Percentiles rank a stretch among this genome's conserved stretches.
phyloP scores from a whole-genome alignment of 257 asterid genomes.

The Orobanche coerulescens region DNA sequence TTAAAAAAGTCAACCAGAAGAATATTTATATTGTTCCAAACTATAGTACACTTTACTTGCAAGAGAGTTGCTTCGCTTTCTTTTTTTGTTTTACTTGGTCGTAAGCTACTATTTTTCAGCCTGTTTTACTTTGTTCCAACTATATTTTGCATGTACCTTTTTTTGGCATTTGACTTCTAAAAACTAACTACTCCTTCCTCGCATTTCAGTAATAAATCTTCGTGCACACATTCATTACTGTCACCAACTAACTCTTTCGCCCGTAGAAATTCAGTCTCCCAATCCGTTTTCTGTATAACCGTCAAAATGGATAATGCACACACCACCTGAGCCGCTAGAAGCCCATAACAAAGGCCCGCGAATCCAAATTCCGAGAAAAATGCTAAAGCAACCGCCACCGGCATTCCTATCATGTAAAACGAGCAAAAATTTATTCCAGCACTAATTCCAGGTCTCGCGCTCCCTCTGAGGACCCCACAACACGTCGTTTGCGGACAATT shows the following conservation, averaged over 20 bases:
- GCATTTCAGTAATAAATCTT: conserved; percentile 37
- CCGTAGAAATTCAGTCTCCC: conserved; percentile 65
- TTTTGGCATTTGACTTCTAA: conserved; percentile 13
- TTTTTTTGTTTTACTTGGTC: background rate
- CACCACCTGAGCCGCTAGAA: conserved; percentile 78
- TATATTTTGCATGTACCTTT: background rate
- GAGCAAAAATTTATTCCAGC: conserved; percentile 79
- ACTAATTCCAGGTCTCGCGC: conserved; percentile 70
- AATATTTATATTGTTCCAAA: conserved; percentile 9
- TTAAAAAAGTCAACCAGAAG: conserved; percentile 8
- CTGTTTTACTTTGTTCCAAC: background rate
- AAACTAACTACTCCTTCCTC: conserved; percentile 35
- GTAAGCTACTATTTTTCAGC: background rate
- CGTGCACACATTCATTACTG: conserved; percentile 30
- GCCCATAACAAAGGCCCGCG: conserved; percentile 85
- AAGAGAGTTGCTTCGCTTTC: conserved; percentile 14
- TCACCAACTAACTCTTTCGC: conserved; percentile 69
- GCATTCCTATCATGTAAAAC: conserved; percentile 78
- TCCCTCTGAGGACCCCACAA: conserved; percentile 84
- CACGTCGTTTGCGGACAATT: conserved; percentile 93
- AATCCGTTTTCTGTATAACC: conserved; percentile 57
- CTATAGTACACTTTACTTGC: conserved; percentile 16
- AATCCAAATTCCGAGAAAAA: conserved; percentile 63
- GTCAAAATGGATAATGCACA: conserved; percentile 62
- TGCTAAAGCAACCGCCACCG: conserved; percentile 70